A percentile compares a stretch with the other conserved stretches of the same genome.
phyloP scores from a whole-genome alignment of 1,139 yeast genomes.

The Pichia sp. region DNA sequence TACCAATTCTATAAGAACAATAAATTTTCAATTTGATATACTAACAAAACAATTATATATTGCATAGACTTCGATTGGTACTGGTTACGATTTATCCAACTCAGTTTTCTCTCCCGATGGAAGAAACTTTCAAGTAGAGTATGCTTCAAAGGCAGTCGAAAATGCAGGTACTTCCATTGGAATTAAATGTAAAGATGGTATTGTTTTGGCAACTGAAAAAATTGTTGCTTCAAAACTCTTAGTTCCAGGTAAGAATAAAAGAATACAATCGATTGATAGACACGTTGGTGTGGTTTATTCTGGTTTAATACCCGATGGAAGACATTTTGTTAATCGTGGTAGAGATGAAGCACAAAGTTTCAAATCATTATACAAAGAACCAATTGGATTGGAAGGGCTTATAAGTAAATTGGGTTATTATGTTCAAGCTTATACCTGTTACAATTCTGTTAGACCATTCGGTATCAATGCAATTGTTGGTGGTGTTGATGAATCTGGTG shows the following conservation, averaged over 20 bases:
- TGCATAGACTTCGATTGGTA: slow-evolving; percentile 79
- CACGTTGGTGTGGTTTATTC: slow-evolving; percentile 94
- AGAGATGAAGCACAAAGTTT: slow-evolving; percentile 86
- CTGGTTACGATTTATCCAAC: slow-evolving; percentile 94
- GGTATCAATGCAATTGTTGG: slow-evolving; percentile 91
- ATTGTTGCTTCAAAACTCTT: slow-evolving; percentile 78
- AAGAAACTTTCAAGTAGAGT: slow-evolving; percentile 96
- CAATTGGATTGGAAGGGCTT: slow-evolving; percentile 74
- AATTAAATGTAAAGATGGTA: slow-evolving; percentile 84
- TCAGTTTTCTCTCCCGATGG: slow-evolving; percentile 83
- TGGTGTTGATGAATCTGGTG: slow-evolving; percentile 83
- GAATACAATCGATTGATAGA: slow-evolving; percentile 88
- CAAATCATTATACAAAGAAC: slow-evolving; percentile 68
- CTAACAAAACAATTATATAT: not conserved
- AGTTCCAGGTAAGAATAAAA: slow-evolving; percentile 81
- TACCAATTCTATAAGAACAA: not conserved
- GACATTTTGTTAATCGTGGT: slow-evolving; percentile 86
- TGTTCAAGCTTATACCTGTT: slow-evolving; percentile 92
- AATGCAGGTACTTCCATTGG: slow-evolving; percentile 96
- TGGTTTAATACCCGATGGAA: slow-evolving; percentile 93
- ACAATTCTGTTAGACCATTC: slow-evolving; percentile 95
- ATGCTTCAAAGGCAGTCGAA: slow-evolving; percentile 96
- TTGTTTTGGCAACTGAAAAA: slow-evolving; percentile 95
- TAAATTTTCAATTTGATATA: not conserved
- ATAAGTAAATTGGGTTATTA: slow-evolving; percentile 86